Base-by-base conservation (phyloP, 139 green algal species). In the Micractinium conductrix region DNA sequence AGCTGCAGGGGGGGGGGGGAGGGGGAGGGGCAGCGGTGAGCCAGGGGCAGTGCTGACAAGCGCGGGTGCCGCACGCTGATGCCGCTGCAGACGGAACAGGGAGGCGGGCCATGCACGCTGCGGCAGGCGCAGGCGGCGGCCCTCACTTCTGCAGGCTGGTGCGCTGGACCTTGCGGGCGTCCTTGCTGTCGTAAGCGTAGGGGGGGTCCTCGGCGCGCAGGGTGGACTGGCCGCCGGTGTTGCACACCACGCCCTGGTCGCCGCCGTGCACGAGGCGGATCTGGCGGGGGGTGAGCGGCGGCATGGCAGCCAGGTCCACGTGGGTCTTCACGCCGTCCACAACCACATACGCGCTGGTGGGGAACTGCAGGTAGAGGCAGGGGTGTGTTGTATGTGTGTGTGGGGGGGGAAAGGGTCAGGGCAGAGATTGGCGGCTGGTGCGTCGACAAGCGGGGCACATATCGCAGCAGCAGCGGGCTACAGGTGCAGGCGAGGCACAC, bases 241-340 rank as follows among this genome's bases (percentile, higher is more conserved):
- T 88, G 62, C 78, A 86, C 19, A 86, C 85, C 28, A 72, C 45
- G 50, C 42, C 17, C 5, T 42, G 38, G 80, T 43, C 55, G 17
- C 62, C 45, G 74, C 45, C 45, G 74, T 63, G 37, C 63, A 84
- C 26, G 62, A 84, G n/a, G n/a, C n/a, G n/a, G n/a, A n/a, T n/a
- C n/a, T n/a, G 78, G 62, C 78, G 78, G 17, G 78, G 78, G 28
- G 78, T 83, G 33, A 83, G 45, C 33, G 60, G 60, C 26, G 90
- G 92, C 69, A 95, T 90, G 82, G 76, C 75, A 48, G 65, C 69
- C 26, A 98, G 83, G 90, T 97, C 91, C 24, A 98, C 42, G 87
- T 95, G 75, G 14, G 89, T 94, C 81, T 91, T 91, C 82, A 92
- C 79, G 42, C 95, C 95, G 84, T 95, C 89, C 30, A 96, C 83